Conservation (phyloP, 768 basidiomycete species). For the Tylopilus vinaceipallidus region DNA sequence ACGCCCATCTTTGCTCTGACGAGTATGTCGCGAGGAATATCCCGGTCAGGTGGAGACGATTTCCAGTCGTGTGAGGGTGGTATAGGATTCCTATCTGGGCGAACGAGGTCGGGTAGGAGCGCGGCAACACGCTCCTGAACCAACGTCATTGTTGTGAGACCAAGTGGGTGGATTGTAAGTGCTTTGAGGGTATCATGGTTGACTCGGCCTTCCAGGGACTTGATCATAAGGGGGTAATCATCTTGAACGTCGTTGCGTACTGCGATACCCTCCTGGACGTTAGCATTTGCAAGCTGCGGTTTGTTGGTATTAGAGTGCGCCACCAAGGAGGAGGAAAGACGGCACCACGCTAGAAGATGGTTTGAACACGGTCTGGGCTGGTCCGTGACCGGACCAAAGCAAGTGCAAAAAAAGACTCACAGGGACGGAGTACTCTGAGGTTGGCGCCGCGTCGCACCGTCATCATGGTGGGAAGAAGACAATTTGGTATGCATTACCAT, state of each 20-base stretch:
- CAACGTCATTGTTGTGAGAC: conserved; percentile 67
- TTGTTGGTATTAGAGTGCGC: too few relatives aligned
- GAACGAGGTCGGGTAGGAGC: conserved; percentile 67
- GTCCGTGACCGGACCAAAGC: too few relatives aligned
- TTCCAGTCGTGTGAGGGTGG: neutral
- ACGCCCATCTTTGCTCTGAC: conserved; percentile 89
- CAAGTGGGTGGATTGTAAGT: conserved; percentile 62
- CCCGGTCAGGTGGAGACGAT: conserved; percentile 4
- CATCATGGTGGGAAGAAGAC: too few relatives aligned
- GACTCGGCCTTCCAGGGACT: conserved; percentile 38
- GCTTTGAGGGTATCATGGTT: conserved; percentile 50
- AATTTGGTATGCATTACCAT: too few relatives aligned
- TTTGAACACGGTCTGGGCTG: too few relatives aligned
- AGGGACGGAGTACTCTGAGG: too few relatives aligned
- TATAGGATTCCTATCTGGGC: conserved; percentile 45
- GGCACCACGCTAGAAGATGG: too few relatives aligned
- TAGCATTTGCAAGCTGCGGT: too few relatives aligned
- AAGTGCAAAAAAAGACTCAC: too few relatives aligned
- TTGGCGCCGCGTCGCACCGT: too few relatives aligned
- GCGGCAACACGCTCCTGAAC: conserved; percentile 81
- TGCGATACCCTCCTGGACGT: neutral
- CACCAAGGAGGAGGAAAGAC: too few relatives aligned
- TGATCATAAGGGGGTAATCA: conserved; percentile 25
- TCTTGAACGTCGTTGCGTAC: neutral
- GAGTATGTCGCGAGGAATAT: conserved; percentile 60